Evolutionary conservation across 805 yeast species (phyloP).

Genomic region (Dipodascopsis tothii): DNA sequence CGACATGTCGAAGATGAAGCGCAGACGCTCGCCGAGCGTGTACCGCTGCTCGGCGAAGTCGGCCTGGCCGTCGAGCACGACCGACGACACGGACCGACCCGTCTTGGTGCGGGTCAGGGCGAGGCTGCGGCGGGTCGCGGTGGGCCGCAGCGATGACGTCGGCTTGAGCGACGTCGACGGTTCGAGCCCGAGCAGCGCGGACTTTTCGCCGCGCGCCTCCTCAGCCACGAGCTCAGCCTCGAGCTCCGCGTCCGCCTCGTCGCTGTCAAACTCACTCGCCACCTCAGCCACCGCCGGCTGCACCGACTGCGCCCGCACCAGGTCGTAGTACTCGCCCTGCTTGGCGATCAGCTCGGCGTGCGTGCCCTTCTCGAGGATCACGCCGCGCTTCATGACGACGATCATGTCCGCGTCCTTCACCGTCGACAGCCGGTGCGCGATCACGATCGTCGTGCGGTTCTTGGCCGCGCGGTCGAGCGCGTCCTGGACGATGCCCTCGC

Average conservation of each 20-base stretch:
- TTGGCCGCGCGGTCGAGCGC: conserved; percentile 36
- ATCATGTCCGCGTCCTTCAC: conserved; percentile 43
- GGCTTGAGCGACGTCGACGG: neutral
- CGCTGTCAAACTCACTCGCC: conserved; percentile 13
- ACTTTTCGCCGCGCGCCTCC: conserved; percentile 15
- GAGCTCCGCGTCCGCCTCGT: conserved; percentile 7
- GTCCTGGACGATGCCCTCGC: conserved; percentile 52
- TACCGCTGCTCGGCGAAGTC: conserved; percentile 5
- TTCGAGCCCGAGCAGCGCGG: conserved; percentile 9
- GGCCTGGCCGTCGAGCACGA: neutral
- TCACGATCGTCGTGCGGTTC: conserved; percentile 41
- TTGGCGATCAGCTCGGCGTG: conserved; percentile 29
- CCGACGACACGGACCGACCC: conserved; percentile 4
- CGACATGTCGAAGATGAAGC: conserved; percentile 9
- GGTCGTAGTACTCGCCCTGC: conserved; percentile 25
- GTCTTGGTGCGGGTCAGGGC: conserved; percentile 6
- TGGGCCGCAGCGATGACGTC: too few species aligned
- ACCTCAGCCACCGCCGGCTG: conserved; percentile 9
- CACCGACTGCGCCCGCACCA: conserved; percentile 28
- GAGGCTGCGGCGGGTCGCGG: neutral
- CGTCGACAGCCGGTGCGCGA: conserved; percentile 47
- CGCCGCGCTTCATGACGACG: conserved; percentile 39
- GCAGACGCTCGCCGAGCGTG: conserved; percentile 6
- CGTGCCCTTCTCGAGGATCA: conserved; percentile 37
- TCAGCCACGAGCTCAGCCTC: conserved; percentile 3